Conservation (phyloP, 768 basidiomycete species). For the Tephrocybe rancida region DNA sequence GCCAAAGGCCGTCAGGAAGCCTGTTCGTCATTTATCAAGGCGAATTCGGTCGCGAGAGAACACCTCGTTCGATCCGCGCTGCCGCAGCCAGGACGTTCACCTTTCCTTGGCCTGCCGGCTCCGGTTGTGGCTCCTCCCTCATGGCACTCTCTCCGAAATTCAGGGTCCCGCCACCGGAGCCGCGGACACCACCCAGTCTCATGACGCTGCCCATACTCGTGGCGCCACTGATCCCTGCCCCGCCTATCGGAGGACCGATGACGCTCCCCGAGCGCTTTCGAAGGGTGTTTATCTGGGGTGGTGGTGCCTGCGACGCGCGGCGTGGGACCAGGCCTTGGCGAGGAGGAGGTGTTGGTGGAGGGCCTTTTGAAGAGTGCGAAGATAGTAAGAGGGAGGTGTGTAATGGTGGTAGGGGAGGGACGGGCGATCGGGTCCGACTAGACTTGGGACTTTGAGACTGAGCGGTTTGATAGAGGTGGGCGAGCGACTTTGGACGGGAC, state of each 20-base stretch:
- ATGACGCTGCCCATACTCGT: constrained; percentile 23
- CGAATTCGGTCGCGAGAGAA: constrained; percentile 3
- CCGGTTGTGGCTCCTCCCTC: constrained; percentile 1
- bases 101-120: constrained; percentile 11
- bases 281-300: constrained; percentile 22
- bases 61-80: constrained; percentile 28
- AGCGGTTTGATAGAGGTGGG: constrained; percentile 18
- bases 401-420: constrained; percentile 8
- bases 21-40: constrained; percentile 1
- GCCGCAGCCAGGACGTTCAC: constrained; percentile 29
- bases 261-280: constrained; percentile 35
- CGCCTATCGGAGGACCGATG: constrained; percentile 21
- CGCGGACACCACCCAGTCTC: constrained; percentile 11
- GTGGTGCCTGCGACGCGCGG: constrained; percentile 27
- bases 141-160: constrained; percentile 20
- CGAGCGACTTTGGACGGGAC: constrained; percentile 15
- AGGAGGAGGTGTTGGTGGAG: constrained; percentile 5
- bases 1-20: background rate
- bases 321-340: constrained; percentile 22
- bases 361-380: constrained; percentile 2
- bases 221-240: constrained; percentile 21
- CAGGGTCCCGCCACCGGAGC: constrained; percentile 22
- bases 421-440: constrained; percentile 10
- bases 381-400: constrained; percentile 7
- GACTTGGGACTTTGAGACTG: constrained; percentile 12